phyloP scores from a whole-genome alignment of 306 rosid species.

The Quercus cerris region DNA sequence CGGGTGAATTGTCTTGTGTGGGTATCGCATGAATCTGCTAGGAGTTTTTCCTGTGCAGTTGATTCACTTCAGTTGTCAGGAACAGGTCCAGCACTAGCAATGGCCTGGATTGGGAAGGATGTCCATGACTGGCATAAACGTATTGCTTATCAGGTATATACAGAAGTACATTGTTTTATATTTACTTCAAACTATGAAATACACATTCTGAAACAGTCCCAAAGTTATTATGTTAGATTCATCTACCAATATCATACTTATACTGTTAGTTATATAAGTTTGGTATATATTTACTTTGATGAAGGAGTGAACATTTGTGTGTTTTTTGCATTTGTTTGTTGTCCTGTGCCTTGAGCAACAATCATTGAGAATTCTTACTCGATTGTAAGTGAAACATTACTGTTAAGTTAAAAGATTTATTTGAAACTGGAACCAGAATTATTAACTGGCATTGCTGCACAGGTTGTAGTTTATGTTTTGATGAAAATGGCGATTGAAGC shows the following conservation, averaged over 20 bases:
- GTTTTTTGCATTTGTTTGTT: conserved; percentile 2
- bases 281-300: not conserved
- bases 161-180: not conserved
- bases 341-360: conserved; percentile 7
- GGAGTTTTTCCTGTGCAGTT: conserved; percentile 57
- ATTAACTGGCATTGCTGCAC: conserved; percentile 13
- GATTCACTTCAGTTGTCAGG: conserved; percentile 48
- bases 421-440: conserved; percentile 5
- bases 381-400: not conserved
- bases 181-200: not conserved
- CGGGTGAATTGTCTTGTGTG: conserved; percentile 51
- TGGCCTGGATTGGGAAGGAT: conserved; percentile 83
- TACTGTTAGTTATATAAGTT: not conserved
- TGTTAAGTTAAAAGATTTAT: conserved; percentile 6
- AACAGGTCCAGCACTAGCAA: conserved; percentile 54
- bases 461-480: conserved; percentile 65
- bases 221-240: not conserved
- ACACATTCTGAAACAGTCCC: not conserved
- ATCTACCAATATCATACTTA: not conserved
- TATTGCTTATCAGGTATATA: conserved; percentile 52
- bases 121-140: conserved; percentile 57
- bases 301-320: not conserved
- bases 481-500: conserved; percentile 61
- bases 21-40: conserved; percentile 59
- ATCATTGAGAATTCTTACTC: not conserved